Conservation (phyloP, 768 basidiomycete species). For the Rhizopogon vesiculosus region DNA sequence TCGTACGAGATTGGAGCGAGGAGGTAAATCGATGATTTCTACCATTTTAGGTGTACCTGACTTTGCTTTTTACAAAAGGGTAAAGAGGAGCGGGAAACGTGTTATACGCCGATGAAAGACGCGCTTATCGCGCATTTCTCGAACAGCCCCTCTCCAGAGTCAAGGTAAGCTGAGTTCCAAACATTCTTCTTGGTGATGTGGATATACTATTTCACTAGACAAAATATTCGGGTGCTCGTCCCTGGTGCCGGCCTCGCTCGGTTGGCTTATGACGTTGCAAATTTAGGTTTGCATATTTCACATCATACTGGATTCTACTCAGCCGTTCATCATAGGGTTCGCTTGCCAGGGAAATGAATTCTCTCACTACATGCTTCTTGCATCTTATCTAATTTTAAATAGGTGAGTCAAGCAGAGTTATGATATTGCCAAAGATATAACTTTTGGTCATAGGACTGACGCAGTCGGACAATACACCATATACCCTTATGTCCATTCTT, state of each 20-base stretch:
- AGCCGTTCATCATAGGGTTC: constrained; percentile 54
- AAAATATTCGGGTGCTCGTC: constrained; percentile 68
- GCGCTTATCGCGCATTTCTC: constrained; percentile 65
- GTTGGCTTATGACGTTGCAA: constrained; percentile 84
- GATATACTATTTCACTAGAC: constrained; percentile 46
- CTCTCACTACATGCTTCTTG: constrained; percentile 90
- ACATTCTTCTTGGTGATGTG: background rate
- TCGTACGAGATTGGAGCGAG: constrained; percentile 90
- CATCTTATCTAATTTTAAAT: constrained; percentile 87
- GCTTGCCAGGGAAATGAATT: constrained; percentile 94
- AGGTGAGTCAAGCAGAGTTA: constrained; percentile 40
- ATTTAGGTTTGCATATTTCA: constrained; percentile 49
- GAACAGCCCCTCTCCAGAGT: constrained; percentile 2
- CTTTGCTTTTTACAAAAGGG: constrained; percentile 43
- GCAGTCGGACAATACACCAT: constrained; percentile 65
- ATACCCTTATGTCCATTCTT: constrained; percentile 89
- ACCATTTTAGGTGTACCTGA: background rate
- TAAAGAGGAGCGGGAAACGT: constrained; percentile 64
- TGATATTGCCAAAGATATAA: background rate
- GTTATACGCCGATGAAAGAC: constrained; percentile 79
- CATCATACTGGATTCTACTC: background rate
- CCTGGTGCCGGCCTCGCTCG: constrained; percentile 90
- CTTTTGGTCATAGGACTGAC: constrained; percentile 45
- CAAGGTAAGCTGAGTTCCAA: background rate
- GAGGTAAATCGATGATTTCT: constrained; percentile 44